phyloP scores from a whole-genome alignment of 805 yeast species.

The Candida incommunis region DNA sequence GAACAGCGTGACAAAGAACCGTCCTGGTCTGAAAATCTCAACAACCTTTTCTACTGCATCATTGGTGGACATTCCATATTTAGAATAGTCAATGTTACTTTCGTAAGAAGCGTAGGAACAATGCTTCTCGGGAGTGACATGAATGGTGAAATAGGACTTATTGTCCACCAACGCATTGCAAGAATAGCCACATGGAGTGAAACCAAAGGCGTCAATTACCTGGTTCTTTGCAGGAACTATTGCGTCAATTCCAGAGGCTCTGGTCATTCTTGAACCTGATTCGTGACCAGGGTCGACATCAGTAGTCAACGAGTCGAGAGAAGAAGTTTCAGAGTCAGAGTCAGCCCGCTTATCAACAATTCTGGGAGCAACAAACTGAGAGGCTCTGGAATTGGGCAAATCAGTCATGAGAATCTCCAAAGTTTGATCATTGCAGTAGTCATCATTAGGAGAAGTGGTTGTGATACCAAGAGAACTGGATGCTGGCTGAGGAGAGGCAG shows the following conservation, averaged over 20 bases:
- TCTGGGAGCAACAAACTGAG: slow-evolving; percentile 37
- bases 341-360: slow-evolving; percentile 16
- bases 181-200: slow-evolving; percentile 89
- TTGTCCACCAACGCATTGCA: slow-evolving; percentile 63
- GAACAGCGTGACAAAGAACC: slow-evolving; percentile 51
- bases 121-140: slow-evolving; percentile 85
- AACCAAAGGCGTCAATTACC: slow-evolving; percentile 71
- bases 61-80: slow-evolving; percentile 28
- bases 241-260: slow-evolving; percentile 44
- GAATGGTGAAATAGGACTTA: slow-evolving; percentile 65
- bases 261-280: slow-evolving; percentile 57
- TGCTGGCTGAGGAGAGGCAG: not conserved
- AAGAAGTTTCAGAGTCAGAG: slow-evolving; percentile 14
- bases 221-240: slow-evolving; percentile 29
- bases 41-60: slow-evolving; percentile 50
- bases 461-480: not conserved
- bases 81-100: slow-evolving; percentile 51
- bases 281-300: slow-evolving; percentile 70
- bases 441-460: not conserved
- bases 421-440: slow-evolving; percentile 42
- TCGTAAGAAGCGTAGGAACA: slow-evolving; percentile 97
- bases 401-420: slow-evolving; percentile 88
- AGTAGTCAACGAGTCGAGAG: slow-evolving; percentile 25
- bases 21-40: slow-evolving; percentile 55
- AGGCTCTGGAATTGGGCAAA: slow-evolving; percentile 41